Evolutionary conservation across 2,329 filamentous ascomycete species (phyloP).

Genomic region (Aspergillus candidus): DNA sequence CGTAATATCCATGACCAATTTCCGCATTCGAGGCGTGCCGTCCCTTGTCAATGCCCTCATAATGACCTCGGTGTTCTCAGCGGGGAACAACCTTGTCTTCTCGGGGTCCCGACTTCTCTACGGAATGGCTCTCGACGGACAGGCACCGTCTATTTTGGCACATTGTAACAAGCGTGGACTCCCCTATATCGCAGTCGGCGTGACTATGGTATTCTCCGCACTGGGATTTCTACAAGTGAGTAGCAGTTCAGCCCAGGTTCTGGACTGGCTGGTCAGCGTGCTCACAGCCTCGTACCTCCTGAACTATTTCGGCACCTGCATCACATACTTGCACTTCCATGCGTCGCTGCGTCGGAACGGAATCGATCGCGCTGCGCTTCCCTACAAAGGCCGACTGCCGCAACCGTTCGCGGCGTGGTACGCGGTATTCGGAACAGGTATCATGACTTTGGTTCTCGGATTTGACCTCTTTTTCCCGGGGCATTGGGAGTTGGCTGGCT

Average conservation of each 20-base stretch:
- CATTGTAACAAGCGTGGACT: slow-evolving; percentile 57
- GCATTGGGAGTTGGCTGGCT: slow-evolving; percentile 58
- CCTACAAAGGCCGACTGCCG: slow-evolving; percentile 55
- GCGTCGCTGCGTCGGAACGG: slow-evolving; percentile 62
- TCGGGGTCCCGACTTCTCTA: slow-evolving; percentile 60
- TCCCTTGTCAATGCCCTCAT: slow-evolving; percentile 65
- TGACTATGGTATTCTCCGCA: slow-evolving; percentile 60
- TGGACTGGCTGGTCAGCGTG: slow-evolving; percentile 38
- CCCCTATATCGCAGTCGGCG: slow-evolving; percentile 61
- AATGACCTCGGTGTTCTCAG: slow-evolving; percentile 59
- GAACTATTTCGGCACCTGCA: slow-evolving; percentile 51
- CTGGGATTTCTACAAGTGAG: slow-evolving; percentile 68
- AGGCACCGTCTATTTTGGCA: slow-evolving; percentile 44
- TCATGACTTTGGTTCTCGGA: slow-evolving; percentile 66
- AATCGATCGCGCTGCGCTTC: slow-evolving; percentile 58
- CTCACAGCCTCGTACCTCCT: slow-evolving; percentile 25
- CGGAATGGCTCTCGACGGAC: slow-evolving; percentile 58
- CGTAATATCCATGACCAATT: slow-evolving; percentile 57
- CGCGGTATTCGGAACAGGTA: slow-evolving; percentile 53
- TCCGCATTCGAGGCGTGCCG: slow-evolving; percentile 56
- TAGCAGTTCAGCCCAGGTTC: slow-evolving; percentile 55
- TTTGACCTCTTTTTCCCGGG: slow-evolving; percentile 64
- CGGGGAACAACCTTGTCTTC: slow-evolving; percentile 60
- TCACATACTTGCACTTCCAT: slow-evolving; percentile 65
- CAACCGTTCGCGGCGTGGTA: slow-evolving; percentile 68